A percentile compares a stretch with the other conserved stretches of the same genome.
phyloP scores from a whole-genome alignment of 352 stramenopile species.

The Ophiocytium majus region DNA sequence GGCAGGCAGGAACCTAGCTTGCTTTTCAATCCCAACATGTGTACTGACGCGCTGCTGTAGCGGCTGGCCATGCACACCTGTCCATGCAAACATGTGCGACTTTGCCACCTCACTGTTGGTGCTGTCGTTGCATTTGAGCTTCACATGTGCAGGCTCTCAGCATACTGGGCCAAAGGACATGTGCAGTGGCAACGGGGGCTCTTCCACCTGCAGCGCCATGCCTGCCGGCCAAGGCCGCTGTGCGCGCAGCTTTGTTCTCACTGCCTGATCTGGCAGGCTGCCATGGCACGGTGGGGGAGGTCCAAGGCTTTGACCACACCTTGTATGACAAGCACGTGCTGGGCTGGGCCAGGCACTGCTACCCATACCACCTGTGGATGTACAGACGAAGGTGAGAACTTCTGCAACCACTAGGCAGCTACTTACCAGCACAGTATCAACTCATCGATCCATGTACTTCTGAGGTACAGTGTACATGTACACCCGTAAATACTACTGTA shows the following conservation, averaged over 20 bases:
- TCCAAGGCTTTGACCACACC: not conserved
- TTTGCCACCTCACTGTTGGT: too few relatives aligned
- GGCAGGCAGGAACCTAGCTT: too few relatives aligned
- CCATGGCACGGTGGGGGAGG: not conserved
- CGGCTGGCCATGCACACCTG: too few relatives aligned
- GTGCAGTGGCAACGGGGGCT: not conserved
- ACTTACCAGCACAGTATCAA: too few relatives aligned
- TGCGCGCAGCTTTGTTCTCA: conserved; percentile 1
- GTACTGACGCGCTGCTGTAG: too few relatives aligned
- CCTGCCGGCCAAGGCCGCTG: not conserved
- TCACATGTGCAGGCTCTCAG: conserved; percentile 13
- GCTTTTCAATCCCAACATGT: too few relatives aligned
- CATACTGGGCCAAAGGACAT: not conserved
- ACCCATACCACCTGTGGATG: not conserved
- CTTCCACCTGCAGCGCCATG: not conserved
- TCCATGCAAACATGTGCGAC: too few relatives aligned
- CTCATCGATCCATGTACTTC: too few relatives aligned
- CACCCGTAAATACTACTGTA: too few relatives aligned
- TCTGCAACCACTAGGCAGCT: too few relatives aligned
- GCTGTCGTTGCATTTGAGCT: too few relatives aligned
- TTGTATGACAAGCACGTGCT: not conserved
- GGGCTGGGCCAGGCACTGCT: not conserved
- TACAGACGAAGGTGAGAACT: conserved; percentile 9
- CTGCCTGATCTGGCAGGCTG: not conserved
- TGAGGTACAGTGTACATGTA: too few relatives aligned